Conservation (phyloP, 2,329 filamentous ascomycete species). For the Celoporthe dispersa region DNA sequence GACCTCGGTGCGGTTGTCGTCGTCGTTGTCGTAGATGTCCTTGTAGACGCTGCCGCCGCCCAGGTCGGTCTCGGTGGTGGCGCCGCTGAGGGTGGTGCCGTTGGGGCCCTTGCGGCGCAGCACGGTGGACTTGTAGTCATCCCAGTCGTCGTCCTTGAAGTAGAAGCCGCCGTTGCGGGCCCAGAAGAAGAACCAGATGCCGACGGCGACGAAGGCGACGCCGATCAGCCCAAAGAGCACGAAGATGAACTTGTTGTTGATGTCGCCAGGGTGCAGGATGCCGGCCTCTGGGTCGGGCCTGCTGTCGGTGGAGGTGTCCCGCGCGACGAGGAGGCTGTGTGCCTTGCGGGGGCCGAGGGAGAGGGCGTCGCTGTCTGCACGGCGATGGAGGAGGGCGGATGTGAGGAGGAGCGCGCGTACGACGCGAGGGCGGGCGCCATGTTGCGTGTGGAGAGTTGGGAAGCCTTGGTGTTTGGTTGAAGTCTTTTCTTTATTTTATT, state of each 20-base stretch:
- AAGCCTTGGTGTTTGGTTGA: too few species aligned
- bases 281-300: conserved; percentile 50
- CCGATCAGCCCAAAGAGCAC: conserved; percentile 85
- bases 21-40: conserved; percentile 53
- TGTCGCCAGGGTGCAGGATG: conserved; percentile 56
- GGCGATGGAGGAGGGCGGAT: conserved; percentile 38
- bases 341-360: conserved; percentile 49
- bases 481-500: too few species aligned
- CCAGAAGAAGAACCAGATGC: conserved; percentile 99
- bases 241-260: conserved; percentile 75
- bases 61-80: conserved; percentile 79
- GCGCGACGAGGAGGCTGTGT: conserved; percentile 47
- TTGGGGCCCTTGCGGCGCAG: conserved; percentile 87
- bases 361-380: conserved; percentile 33
- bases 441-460: conserved; percentile 21
- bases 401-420: conserved; percentile 34
- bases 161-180: conserved; percentile 94
- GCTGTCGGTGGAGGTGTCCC: conserved; percentile 39
- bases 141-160: conserved; percentile 87
- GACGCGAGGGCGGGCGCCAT: conserved; percentile 46
- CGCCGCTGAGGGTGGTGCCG: conserved; percentile 81
- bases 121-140: conserved; percentile 97
- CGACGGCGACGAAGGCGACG: conserved; percentile 71
- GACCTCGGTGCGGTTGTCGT: conserved; percentile 48
- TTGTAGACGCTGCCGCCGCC: conserved; percentile 88